Conservation (phyloP, 2,329 filamentous ascomycete genomes). For the Neoscytalidium dimidiatum region DNA sequence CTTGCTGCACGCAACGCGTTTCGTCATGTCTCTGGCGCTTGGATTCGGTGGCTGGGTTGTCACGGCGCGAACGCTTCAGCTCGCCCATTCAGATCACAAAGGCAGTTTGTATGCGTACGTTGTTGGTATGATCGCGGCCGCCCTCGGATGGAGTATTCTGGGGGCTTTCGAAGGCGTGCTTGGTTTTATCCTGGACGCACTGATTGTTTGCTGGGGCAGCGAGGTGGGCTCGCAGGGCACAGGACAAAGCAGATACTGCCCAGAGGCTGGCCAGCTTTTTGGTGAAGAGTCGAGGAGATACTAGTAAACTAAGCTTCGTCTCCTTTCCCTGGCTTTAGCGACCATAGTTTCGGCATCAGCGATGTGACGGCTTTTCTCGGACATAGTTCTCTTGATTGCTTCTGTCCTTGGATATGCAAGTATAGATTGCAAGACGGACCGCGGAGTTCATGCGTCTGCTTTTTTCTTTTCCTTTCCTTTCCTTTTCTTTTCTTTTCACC, state of each 20-base stretch:
- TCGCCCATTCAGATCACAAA: constrained; percentile 56
- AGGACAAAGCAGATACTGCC: constrained; percentile 78
- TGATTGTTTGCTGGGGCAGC: constrained; percentile 91
- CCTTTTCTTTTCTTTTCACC: not conserved
- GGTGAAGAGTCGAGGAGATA: constrained; percentile 55
- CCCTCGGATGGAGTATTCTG: constrained; percentile 92
- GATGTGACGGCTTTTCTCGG: not conserved
- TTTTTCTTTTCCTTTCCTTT: not conserved
- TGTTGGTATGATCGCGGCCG: constrained; percentile 86
- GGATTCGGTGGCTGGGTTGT: constrained; percentile 97
- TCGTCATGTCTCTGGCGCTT: constrained; percentile 86
- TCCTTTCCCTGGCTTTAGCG: not conserved
- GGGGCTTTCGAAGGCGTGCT: constrained; percentile 88
- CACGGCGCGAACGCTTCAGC: constrained; percentile 75
- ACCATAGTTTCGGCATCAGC: not conserved
- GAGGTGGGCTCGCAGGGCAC: constrained; percentile 60
- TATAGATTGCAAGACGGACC: constrained; percentile 8
- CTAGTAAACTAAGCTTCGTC: not conserved
- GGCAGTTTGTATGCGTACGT: constrained; percentile 95
- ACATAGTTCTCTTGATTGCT: not conserved
- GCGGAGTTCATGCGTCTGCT: not conserved
- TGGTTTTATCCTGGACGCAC: constrained; percentile 82
- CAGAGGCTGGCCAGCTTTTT: constrained; percentile 88
- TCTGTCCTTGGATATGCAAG: not conserved
- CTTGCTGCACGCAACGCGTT: constrained; percentile 84